Base-by-base conservation (phyloP, 805 yeast genomes). In the Saccharomycopsis oosterbeekiorum region DNA sequence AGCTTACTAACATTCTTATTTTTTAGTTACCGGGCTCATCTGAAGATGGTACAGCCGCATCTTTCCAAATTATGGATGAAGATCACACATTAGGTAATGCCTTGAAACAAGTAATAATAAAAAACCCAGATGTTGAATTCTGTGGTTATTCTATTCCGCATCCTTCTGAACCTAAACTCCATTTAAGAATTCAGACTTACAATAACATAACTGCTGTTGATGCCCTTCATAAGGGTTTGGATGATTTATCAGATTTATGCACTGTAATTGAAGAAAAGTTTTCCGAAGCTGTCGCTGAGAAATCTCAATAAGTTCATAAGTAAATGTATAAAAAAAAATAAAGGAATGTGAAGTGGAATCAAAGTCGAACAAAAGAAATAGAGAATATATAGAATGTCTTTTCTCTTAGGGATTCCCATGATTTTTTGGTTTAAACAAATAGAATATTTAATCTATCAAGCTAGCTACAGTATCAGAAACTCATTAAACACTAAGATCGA, bases 111-210 rank as follows among this genome's bases (percentile, higher is more conserved):
- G 84, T 93, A 71, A 90, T 94, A 68, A 91, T 94, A 96, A 92
- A 93, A 76, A 94, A 94, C 70, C 97, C 97, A 43, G 96, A 91
- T 66, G 99, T 94, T 29, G 99, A 94, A 71, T 94, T 94, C 73
- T 93, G 98, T 71, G 99, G 99, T 61, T 94, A 94, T 76, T 90
- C 97, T 54, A 94, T 94, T 67, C 99, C 99, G 11, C 99, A 94
- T 74, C 99, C 99, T 19, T 89, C 97, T 41, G 99, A 94, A 75
- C 80, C 89, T 64, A 86, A 88, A 67, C 77, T 94, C 74, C 90
- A 94, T 75, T 73, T 94, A 61, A 84, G 99, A 75, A 90, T 94
- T 65, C 99, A 94, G 76, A 94, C 99, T 0, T 92, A 91, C 70
- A 97, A 84, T 37, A 76, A 76, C 9, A 80, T 83, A 66, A 86